Percentiles rank a stretch among this genome's conserved stretches.
phyloP scores from a whole-genome alignment of 805 yeast genomes.

The Candida ponderosae region DNA sequence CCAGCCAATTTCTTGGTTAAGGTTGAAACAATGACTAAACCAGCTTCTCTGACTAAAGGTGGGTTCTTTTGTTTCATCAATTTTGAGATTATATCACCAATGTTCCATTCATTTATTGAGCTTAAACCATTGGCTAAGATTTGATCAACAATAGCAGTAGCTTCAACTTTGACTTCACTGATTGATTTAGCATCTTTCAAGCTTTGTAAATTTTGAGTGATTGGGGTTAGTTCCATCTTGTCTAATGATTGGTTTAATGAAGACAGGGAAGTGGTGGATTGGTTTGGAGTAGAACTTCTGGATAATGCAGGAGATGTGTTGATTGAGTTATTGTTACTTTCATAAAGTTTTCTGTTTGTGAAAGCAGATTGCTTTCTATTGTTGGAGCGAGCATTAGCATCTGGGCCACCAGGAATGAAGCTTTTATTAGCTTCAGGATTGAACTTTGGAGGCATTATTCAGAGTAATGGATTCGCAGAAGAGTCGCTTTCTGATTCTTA shows the following conservation, averaged over 20 bases:
- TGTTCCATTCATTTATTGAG: slow-evolving; percentile 54
- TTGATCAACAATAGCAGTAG: slow-evolving; percentile 35
- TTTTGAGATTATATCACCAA: slow-evolving; percentile 55
- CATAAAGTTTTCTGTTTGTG: background rate
- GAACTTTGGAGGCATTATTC: slow-evolving; percentile 32
- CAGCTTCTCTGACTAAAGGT: slow-evolving; percentile 68
- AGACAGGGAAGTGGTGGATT: slow-evolving; percentile 68
- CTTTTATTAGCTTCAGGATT: slow-evolving; percentile 23
- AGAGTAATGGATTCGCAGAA: background rate
- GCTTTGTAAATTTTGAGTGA: slow-evolving; percentile 46
- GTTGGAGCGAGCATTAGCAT: slow-evolving; percentile 2
- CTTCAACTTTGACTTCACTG: slow-evolving; percentile 26
- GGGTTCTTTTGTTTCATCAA: slow-evolving; percentile 70
- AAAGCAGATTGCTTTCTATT: slow-evolving; percentile 4
- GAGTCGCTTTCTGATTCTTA: no score
- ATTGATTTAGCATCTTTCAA: slow-evolving; percentile 34
- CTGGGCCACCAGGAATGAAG: slow-evolving; percentile 4
- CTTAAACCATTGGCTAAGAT: slow-evolving; percentile 37
- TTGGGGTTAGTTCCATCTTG: slow-evolving; percentile 58
- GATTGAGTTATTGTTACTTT: slow-evolving; percentile 9
- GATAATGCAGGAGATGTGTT: slow-evolving; percentile 17
- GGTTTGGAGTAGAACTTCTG: slow-evolving; percentile 29
- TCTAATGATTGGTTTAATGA: slow-evolving; percentile 65
- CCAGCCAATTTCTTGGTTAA: slow-evolving; percentile 60
- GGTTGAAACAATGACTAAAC: slow-evolving; percentile 50